phyloP scores from a whole-genome alignment of 257 asterid genomes.

The Nicotiana sylvestris region DNA sequence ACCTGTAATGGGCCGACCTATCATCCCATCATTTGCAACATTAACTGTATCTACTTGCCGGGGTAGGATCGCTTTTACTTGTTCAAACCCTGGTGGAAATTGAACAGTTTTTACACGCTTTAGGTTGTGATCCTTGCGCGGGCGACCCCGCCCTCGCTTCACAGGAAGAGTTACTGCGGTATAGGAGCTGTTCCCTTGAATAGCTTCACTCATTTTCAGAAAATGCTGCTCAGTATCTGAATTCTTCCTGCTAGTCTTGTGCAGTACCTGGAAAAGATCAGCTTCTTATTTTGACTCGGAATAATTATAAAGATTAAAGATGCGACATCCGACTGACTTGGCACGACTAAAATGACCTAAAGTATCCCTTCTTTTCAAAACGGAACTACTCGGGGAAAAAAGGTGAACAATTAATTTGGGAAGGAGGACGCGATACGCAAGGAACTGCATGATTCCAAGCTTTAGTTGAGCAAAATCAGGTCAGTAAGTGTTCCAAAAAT shows the following conservation, averaged over 20 bases:
- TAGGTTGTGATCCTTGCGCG: constrained; percentile 35
- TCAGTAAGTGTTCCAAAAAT: neutral
- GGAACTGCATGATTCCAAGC: neutral
- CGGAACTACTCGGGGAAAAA: neutral
- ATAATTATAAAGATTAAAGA: neutral
- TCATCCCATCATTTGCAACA: constrained; percentile 30
- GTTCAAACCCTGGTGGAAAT: constrained; percentile 45
- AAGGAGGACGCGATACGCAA: neutral
- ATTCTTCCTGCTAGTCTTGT: neutral
- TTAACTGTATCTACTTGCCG: constrained; percentile 18
- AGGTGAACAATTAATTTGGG: neutral
- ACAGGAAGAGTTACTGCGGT: constrained; percentile 16
- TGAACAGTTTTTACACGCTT: constrained; percentile 21
- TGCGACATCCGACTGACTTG: neutral
- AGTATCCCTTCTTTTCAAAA: neutral
- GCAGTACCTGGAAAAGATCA: neutral
- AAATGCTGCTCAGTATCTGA: neutral
- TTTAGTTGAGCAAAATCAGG: neutral
- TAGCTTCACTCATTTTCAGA: constrained; percentile 30
- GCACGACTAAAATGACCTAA: neutral
- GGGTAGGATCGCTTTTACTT: constrained; percentile 25
- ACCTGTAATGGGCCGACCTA: constrained; percentile 80
- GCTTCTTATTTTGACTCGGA: neutral
- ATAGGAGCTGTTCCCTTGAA: constrained; percentile 25
- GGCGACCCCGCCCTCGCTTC: constrained; percentile 44